These are phyloP conservation scores for Aspergillus calidoustus DNA, from an alignment of 2,329 filamentous ascomycete species.

Conservation along the genomic window DNA sequence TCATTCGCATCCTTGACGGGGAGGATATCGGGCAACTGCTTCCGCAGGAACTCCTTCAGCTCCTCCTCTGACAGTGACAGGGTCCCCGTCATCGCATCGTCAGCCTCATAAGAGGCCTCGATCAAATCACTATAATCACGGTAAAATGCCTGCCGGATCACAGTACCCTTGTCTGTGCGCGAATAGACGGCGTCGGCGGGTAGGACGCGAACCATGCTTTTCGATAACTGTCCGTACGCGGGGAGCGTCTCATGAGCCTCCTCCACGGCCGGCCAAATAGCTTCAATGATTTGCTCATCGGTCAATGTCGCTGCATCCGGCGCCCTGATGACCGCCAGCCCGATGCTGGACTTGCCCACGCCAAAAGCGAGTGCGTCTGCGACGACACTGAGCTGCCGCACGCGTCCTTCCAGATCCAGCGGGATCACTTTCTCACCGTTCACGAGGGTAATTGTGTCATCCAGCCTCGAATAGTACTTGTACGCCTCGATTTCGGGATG, in stretches of 20 bases:
- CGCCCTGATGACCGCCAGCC: constrained; percentile 58
- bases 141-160: constrained; percentile 58
- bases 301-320: constrained; percentile 49
- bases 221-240: constrained; percentile 58
- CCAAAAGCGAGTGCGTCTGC: constrained; percentile 64
- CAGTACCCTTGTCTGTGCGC: constrained; percentile 60
- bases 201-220: constrained; percentile 58
- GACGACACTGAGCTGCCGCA: constrained; percentile 58
- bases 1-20: constrained; percentile 22
- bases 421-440: constrained; percentile 58
- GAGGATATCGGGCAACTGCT: constrained; percentile 34
- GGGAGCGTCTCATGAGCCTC: constrained; percentile 56
- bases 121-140: constrained; percentile 53
- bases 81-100: constrained; percentile 29
- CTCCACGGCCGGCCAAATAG: constrained; percentile 56
- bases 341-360: constrained; percentile 56
- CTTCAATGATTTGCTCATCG: constrained; percentile 52
- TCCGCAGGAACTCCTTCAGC: constrained; percentile 41
- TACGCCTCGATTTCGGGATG: constrained; percentile 53
- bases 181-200: constrained; percentile 52
- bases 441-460: constrained; percentile 53
- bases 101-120: constrained; percentile 46
- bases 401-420: constrained; percentile 56
- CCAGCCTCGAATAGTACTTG: constrained; percentile 53
- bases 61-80: constrained; percentile 31